Evolutionary conservation across 169 alveolate genomes (phyloP).

Genomic region (Perkinsus olseni): DNA sequence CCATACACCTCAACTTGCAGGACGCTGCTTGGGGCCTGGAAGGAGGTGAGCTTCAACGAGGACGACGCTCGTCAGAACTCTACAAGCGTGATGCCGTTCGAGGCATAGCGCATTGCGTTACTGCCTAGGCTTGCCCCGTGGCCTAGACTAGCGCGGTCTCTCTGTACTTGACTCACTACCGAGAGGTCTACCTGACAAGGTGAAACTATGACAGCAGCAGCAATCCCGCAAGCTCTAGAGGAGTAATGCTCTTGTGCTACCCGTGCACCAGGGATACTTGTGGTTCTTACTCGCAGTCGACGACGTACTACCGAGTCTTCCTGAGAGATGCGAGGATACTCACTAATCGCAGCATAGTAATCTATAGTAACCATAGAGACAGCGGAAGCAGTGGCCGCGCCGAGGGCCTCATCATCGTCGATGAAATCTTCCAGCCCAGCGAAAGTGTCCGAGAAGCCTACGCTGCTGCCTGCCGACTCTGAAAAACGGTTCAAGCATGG

Average conservation of each 20-base stretch:
- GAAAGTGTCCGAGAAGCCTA: not conserved
- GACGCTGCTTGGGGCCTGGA: not conserved
- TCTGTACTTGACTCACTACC: not conserved
- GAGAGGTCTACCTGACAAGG: not conserved
- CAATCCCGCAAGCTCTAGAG: not conserved
- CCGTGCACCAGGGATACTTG: not conserved
- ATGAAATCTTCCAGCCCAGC: not conserved
- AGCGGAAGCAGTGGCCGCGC: not conserved
- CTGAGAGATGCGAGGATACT: not conserved
- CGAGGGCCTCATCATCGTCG: not conserved
- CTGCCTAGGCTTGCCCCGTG: not conserved
- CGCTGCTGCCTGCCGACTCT: not conserved
- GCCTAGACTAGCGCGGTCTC: not conserved
- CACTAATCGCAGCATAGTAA: not conserved
- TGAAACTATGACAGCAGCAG: not conserved
- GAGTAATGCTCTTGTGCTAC: not conserved
- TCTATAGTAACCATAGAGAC: not conserved
- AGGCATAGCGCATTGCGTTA: not conserved
- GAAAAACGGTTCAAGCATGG: not conserved
- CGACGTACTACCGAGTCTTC: not conserved
- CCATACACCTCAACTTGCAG: not conserved
- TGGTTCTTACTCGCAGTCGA: not conserved
- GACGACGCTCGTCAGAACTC: not conserved
- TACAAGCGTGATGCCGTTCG: not conserved
- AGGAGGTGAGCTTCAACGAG: not conserved